Conservation (phyloP, 148 eudicot species). For the Beta vulgaris region DNA sequence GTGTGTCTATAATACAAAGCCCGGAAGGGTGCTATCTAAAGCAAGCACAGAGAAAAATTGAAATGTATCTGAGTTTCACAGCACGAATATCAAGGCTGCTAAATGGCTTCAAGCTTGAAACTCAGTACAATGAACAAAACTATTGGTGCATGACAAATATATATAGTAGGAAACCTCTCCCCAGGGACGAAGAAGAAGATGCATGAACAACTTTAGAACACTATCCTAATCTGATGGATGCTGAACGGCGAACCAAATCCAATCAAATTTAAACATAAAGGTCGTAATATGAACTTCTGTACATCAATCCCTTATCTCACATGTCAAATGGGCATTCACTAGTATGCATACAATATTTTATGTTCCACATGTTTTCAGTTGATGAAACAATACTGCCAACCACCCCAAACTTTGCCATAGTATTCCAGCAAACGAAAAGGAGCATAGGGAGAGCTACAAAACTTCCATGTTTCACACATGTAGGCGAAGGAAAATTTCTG, state of each 20-base stretch:
- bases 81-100: no score
- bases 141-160: not conserved
- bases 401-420: no score
- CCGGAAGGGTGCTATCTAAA: not conserved
- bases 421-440: no score
- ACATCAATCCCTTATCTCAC: not conserved
- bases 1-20: not conserved
- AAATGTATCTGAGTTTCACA: conserved; percentile 10
- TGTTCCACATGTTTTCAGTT: no score
- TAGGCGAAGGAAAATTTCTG: no score
- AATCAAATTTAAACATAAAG: not conserved
- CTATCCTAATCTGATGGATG: no score
- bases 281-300: not conserved
- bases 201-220: not conserved
- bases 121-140: not conserved
- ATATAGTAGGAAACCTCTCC: not conserved
- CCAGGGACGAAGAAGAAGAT: not conserved
- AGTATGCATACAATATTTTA: no score
- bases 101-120: not conserved
- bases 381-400: no score
- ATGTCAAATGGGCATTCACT: no score
- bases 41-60: not conserved
- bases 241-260: not conserved
- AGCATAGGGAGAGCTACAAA: no score
- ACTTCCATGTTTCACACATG: no score